phyloP scores from a whole-genome alignment of 1,139 yeast genomes.

The Magnusiomyces fungicola region DNA sequence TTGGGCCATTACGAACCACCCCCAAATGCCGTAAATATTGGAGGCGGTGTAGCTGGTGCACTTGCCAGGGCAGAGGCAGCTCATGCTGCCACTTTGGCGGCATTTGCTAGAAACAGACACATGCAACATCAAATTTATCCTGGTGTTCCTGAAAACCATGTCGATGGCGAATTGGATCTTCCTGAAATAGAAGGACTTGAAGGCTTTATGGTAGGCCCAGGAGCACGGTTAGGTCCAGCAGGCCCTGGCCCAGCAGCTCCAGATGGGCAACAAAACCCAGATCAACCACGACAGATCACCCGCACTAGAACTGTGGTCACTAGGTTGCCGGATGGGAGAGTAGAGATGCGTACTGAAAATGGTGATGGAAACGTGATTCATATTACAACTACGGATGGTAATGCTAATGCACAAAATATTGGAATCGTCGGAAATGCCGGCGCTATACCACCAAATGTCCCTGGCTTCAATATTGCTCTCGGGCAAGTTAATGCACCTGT shows the following conservation, averaged over 20 bases:
- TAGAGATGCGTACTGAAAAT: neutral
- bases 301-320: neutral
- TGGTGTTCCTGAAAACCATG: too few species aligned
- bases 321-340: neutral
- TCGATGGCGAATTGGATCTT: too few species aligned
- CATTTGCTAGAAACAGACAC: neutral
- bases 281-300: too few species aligned
- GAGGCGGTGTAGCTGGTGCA: neutral
- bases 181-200: neutral
- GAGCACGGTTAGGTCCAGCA: too few species aligned
- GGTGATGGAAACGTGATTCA: neutral
- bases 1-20: conserved; percentile 18
- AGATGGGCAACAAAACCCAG: too few species aligned
- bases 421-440: neutral
- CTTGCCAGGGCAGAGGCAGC: neutral
- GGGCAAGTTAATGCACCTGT: too few species aligned
- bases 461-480: too few species aligned
- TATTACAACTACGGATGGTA: neutral
- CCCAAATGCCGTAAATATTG: neutral
- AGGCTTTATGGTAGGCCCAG: too few species aligned
- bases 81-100: neutral
- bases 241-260: too few species aligned
- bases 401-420: neutral
- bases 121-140: too few species aligned
- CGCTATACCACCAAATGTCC: too few species aligned